phyloP scores from a whole-genome alignment of 176 grass and related monocot species.

The Raddia distichophylla region DNA sequence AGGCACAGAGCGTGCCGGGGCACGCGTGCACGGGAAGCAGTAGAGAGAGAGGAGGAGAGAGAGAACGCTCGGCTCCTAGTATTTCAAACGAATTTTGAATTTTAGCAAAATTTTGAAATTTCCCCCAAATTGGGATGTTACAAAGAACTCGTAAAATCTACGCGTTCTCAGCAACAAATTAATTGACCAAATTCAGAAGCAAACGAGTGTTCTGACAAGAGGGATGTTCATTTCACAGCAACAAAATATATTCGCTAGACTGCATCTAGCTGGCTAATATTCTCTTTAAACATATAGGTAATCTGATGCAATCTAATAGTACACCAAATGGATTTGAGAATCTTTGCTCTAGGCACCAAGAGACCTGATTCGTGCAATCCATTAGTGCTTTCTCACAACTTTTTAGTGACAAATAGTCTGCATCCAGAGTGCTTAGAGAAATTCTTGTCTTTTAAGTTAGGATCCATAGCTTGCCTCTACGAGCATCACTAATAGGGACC shows the following conservation, averaged over 20 bases:
- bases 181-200: not conserved
- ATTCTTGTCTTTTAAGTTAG: too few relatives aligned
- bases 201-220: not conserved
- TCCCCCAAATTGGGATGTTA: too few relatives aligned
- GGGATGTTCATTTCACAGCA: not conserved
- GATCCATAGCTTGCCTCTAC: too few relatives aligned
- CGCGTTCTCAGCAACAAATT: not conserved
- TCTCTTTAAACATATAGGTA: not conserved
- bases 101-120: too few relatives aligned
- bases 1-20: too few relatives aligned
- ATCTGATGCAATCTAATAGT: constrained; percentile 36
- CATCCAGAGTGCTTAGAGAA: too few relatives aligned
- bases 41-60: too few relatives aligned
- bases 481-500: too few relatives aligned
- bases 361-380: constrained; percentile 41
- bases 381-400: constrained; percentile 16
- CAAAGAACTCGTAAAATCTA: too few relatives aligned
- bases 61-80: too few relatives aligned
- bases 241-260: not conserved
- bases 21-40: too few relatives aligned
- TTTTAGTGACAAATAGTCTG: constrained; percentile 26
- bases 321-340: constrained; percentile 39
- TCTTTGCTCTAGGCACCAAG: not conserved
- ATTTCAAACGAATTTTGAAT: too few relatives aligned
- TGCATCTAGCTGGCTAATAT: constrained; percentile 17